Conservation (phyloP, 306 rosid species). For the Prunus campanulata region DNA sequence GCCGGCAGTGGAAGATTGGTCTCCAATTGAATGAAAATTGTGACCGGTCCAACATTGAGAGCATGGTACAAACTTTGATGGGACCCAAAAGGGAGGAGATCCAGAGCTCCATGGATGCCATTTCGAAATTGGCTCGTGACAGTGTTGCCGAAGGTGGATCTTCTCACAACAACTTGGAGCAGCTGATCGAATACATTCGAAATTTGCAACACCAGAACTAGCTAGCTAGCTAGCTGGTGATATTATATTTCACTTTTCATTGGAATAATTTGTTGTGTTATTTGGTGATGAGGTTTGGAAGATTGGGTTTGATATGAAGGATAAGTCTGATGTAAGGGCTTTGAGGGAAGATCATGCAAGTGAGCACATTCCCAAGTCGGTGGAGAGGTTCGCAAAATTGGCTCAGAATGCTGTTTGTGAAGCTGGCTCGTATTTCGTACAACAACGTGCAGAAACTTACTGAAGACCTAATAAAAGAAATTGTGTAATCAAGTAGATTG, state of each 20-base stretch:
- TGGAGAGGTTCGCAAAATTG: background rate
- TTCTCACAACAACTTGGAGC: constrained; percentile 13
- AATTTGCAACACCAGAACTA: background rate
- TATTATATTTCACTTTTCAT: too few species aligned
- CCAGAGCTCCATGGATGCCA: constrained; percentile 4
- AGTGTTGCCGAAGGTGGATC: constrained; percentile 20
- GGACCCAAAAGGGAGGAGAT: constrained; percentile 16
- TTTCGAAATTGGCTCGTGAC: constrained; percentile 1
- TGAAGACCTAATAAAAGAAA: background rate
- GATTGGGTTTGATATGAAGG: constrained; percentile 18
- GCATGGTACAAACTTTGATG: constrained; percentile 20
- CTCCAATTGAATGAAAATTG: constrained; percentile 7
- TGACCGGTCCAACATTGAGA: constrained; percentile 3
- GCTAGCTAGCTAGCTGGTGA: too few species aligned
- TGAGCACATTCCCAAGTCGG: background rate
- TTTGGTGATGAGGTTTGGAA: background rate
- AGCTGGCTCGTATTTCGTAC: background rate
- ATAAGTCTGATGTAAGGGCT: background rate
- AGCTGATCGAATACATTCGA: constrained; percentile 15
- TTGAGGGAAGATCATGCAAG: background rate
- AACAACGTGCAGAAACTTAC: background rate
- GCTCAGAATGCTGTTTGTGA: background rate
- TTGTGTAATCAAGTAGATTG: too few species aligned
- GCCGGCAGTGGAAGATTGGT: constrained; percentile 29
- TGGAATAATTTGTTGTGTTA: too few species aligned